phyloP scores from a whole-genome alignment of 2,329 filamentous ascomycete species.

The Diaporthe sp. region DNA sequence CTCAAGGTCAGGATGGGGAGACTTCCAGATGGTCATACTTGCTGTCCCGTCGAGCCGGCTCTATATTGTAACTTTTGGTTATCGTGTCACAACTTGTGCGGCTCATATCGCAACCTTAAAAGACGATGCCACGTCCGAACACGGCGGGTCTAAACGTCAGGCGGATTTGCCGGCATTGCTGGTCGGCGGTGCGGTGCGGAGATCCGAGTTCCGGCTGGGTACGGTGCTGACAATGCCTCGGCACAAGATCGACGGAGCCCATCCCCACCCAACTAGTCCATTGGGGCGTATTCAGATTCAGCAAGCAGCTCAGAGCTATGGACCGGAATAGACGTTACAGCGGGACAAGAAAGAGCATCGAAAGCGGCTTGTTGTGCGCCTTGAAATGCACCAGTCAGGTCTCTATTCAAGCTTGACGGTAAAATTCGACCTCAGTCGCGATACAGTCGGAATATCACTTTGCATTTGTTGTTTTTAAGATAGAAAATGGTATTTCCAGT shows the following conservation, averaged over 20 bases:
- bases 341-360: not conserved
- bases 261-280: not conserved
- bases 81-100: not conserved
- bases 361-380: too few relatives aligned
- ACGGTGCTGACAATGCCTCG: not conserved
- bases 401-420: not conserved
- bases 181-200: not conserved
- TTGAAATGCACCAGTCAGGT: not conserved
- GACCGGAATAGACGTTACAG: not conserved
- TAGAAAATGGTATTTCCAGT: not conserved
- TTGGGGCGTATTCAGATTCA: not conserved
- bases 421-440: too few relatives aligned
- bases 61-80: not conserved
- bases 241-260: constrained; percentile 16
- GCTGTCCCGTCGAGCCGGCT: not conserved
- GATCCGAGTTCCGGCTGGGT: not conserved
- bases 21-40: constrained; percentile 30
- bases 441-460: not conserved
- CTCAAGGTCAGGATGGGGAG: constrained; percentile 26
- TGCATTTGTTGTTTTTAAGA: not conserved
- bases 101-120: not conserved
- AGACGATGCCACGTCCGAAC: not conserved
- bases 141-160: not conserved
- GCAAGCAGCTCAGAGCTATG: not conserved
- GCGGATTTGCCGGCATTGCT: not conserved